Conservation (phyloP, 306 rosid species). For the Quillaja saponaria region DNA sequence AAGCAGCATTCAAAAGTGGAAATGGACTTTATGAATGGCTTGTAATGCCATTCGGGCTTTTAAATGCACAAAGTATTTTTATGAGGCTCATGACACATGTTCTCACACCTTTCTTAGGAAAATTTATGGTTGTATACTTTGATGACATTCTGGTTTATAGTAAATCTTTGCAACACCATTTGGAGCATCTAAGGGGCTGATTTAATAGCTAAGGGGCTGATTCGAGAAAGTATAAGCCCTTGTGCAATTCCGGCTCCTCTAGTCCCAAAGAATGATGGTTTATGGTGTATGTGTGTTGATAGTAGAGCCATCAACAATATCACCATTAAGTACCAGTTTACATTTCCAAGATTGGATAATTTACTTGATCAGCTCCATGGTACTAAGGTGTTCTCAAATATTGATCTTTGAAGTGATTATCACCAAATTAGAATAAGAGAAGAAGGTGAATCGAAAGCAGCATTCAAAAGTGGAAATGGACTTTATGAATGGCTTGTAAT, state of each 20-base stretch:
- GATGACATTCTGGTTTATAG: too few relatives aligned
- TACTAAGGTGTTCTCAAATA: background rate
- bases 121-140: too few relatives aligned
- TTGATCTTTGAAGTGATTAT: background rate
- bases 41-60: too few relatives aligned
- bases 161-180: too few relatives aligned
- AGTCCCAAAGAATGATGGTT: background rate
- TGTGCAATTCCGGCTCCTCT: background rate
- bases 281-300: background rate
- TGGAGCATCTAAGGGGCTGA: too few relatives aligned
- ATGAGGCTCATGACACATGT: too few relatives aligned
- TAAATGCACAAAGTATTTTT: too few relatives aligned
- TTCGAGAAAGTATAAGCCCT: constrained; percentile 13
- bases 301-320: constrained; percentile 17
- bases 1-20: background rate
- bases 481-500: too few relatives aligned
- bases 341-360: constrained; percentile 12
- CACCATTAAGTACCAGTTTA: background rate
- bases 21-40: too few relatives aligned
- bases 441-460: constrained; percentile 4
- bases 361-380: constrained; percentile 5
- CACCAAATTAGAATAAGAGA: background rate
- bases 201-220: background rate
- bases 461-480: background rate
- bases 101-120: too few relatives aligned